Evolutionary conservation across 2,329 filamentous ascomycete species (phyloP).

Genomic region (Lithohypha guttulata): DNA sequence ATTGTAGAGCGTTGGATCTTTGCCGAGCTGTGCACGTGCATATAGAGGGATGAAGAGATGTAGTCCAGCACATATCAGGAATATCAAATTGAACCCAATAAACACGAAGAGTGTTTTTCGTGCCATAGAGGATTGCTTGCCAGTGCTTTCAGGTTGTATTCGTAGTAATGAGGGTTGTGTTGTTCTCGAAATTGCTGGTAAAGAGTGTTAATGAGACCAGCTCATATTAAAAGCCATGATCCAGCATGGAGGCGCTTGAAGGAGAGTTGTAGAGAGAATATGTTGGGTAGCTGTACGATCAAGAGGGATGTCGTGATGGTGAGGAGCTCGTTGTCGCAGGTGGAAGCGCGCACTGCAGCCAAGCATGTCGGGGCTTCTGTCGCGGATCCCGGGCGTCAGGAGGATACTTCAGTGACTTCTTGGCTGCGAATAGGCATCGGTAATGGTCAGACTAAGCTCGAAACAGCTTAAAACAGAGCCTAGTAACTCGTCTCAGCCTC

Average conservation of each 20-base stretch:
- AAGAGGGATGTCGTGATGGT: not conserved
- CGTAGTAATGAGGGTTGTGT: too few relatives aligned
- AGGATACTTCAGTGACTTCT: too few relatives aligned
- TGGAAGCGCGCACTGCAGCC: not conserved
- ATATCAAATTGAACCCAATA: conserved; percentile 41
- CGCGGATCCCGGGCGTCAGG: not conserved
- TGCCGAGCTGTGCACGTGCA: conserved; percentile 34
- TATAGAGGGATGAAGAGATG: conserved; percentile 44
- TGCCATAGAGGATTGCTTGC: too few relatives aligned
- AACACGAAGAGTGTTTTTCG: conserved; percentile 45
- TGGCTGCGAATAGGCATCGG: too few relatives aligned
- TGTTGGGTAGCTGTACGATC: not conserved
- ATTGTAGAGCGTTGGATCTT: conserved; percentile 36
- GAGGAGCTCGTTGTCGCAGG: not conserved
- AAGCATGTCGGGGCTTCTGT: conserved; percentile 1
- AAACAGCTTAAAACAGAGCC: too few relatives aligned
- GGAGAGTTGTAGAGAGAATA: not conserved
- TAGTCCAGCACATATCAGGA: conserved; percentile 41
- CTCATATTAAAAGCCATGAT: too few relatives aligned
- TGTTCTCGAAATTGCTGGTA: too few relatives aligned
- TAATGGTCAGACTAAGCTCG: too few relatives aligned
- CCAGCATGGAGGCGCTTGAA: not conserved
- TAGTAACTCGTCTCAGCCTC: too few relatives aligned
- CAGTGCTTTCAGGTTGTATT: too few relatives aligned
- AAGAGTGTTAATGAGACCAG: too few relatives aligned